These are phyloP conservation scores for Ascochyta rabiei DNA, from an alignment of 2,329 filamentous ascomycete genomes.

Conservation along the genomic window DNA sequence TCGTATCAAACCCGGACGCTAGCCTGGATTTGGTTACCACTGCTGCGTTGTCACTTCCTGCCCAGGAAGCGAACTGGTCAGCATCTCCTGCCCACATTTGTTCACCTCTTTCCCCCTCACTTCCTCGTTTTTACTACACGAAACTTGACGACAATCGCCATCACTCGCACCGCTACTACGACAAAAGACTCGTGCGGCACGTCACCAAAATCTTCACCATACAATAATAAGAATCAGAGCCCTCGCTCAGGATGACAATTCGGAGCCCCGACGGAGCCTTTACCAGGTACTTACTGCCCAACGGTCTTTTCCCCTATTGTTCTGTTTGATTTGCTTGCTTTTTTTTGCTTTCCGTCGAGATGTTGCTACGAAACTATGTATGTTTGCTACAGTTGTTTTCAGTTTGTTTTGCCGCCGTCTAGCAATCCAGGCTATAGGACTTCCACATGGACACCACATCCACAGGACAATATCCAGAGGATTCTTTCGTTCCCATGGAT, in stretches of 20 bases:
- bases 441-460: conserved; percentile 25
- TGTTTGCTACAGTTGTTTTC: conserved; percentile 28
- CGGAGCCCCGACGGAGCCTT: conserved; percentile 50
- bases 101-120: conserved; percentile 36
- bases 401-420: conserved; percentile 39
- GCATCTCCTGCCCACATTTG: conserved; percentile 40
- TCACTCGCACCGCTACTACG: conserved; percentile 12
- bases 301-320: conserved; percentile 39
- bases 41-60: conserved; percentile 46
- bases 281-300: conserved; percentile 53
- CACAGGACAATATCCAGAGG: conserved; percentile 26
- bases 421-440: conserved; percentile 35
- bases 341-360: conserved; percentile 26
- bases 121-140: conserved; percentile 29
- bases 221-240: conserved; percentile 39
- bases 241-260: conserved; percentile 52
- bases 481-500: conserved; percentile 27
- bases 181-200: conserved; percentile 15
- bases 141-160: conserved; percentile 25
- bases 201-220: background rate
- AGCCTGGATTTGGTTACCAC: conserved; percentile 39
- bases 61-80: conserved; percentile 40
- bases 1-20: conserved; percentile 18
- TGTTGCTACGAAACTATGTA: conserved; percentile 39
- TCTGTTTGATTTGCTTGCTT: conserved; percentile 32